Base-by-base conservation (phyloP, 495 filamentous ascomycete genomes). In the Neurospora sp. region DNA sequence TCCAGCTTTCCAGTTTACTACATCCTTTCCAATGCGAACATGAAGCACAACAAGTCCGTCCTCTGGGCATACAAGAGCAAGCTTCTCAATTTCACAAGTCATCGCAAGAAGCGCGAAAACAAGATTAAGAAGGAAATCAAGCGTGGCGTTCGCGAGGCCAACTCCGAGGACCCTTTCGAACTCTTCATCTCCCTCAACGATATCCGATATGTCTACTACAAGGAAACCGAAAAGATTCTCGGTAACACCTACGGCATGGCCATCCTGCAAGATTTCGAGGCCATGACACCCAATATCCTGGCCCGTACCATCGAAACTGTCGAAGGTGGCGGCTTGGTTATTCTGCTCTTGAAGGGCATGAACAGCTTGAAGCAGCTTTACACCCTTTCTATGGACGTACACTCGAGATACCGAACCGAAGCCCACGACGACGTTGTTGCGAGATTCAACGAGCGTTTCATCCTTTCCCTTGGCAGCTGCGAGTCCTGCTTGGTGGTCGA, bases 11-110 rank as follows among this genome's bases (percentile, higher is more conserved):
- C 70, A 78, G 76, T 99, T 42, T 94, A 98, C 82, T 93, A 94
- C 77, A 96, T 99, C 76, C 90, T 97, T 84, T 93, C 94, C 68
- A 91, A 88, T 75, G 89, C 91, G 77, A 93, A 97, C 79, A 87
- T 97, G 74, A 97, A 96, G 82, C 90, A 96, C 80, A 98, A 98
- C 84, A 98, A 98, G 81, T 94, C 91, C 12, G 94, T 99, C 4
- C 85, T 99, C 17, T 99, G 96, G 96, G 94, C 96, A n/a, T 99
- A 99, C 84, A 98, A 98, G 83, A 96, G 97, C 80, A 94, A 98
- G 79, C 87, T 99, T 1, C 84, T 99, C 40, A 94, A 94, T 39
- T 99, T 99, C 81, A 96, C 93, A 12, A 88, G 86, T 83, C 88
- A 99, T 82, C 92, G 96, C 22, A 96, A 96, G 85, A 98, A 99